Base-by-base conservation (phyloP, 495 filamentous ascomycete species). In the Astrothelium macrocarpum region DNA sequence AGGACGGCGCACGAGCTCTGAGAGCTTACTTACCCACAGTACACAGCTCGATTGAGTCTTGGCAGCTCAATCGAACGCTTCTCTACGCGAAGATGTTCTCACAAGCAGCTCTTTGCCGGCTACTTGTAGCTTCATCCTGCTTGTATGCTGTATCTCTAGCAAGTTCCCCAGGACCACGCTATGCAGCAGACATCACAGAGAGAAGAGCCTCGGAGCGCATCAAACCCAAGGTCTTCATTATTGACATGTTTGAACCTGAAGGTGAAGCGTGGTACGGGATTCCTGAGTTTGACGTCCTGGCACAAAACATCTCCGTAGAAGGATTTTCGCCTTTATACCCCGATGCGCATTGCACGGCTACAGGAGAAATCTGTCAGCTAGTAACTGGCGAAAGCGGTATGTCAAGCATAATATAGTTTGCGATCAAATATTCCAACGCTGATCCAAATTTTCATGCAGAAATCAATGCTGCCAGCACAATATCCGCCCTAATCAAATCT, bases 231-330 rank as follows among this genome's bases (percentile, higher is more conserved):
- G 80, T 88, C 43, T 83, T 90, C 66, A 85, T 90, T 62, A 79
- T 90, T 46, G 85, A 81, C 68, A 89, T 88, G 86, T 91, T 90
- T 65, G 74, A 72, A 12, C 84, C 83, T 0, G 88, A 90, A 75
- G 85, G 79, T n/a, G 78, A 84, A 20, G 77, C 80, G 18, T 90
- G 87, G 87, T 87, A 85, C 73, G 71, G 70, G 25, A 84, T 84
- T 61, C 77, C 84, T 39, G 78, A 85, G 16, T 84, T 85, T 67
- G 71, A 88, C 68, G 65, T 90, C 18, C 71, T 84, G 1, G 83
- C 82, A 2, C 77, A 79, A 53, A 89, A 89, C 69, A 82, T 91
- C 71, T 80, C 84, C 26, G 73, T 88, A 12, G 84, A 85, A 0
- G 88, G 87, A 2, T 76, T 88, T 7, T 87, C 86, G 1, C 85